Evolutionary conservation across 805 yeast genomes (phyloP), one percentile per base, ranked within the genome.

Genomic region (Wickerhamiella domercqiae): DNA sequence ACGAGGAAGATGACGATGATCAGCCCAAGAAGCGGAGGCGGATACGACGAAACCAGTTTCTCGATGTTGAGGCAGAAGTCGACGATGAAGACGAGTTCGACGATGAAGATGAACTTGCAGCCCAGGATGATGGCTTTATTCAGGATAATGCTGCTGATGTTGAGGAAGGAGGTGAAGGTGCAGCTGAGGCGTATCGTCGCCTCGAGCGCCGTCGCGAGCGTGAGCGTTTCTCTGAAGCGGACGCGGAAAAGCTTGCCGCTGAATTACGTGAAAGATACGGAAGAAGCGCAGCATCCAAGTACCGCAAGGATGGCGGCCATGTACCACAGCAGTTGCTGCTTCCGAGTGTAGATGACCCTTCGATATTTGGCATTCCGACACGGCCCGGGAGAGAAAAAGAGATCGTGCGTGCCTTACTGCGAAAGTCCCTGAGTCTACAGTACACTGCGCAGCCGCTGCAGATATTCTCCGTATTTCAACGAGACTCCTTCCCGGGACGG

Each of bases 1-100:
- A 21, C 11, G 39, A 37, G 18, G 47, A 37, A 4, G 62, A 53
- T 3, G 60, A 50, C 1, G 59, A 44, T 13, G 19, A n/a, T 7
- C 7, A 20, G 7, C 21, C 11, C 7, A 7, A 16, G 7, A 30
- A 24, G 6, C 38, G 67, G 60, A 0, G 66, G 61, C 3, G 68
- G 61, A 2, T 64, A 58, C 0, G 67, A 6, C 33, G 33, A 7
- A 87, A 87, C 58, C 86, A 79, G 66, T 90, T 84, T 59, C 68
- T 90, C 61, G 98, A 90, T 80, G 93, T 90, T 38, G 97, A 90
- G 66, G 98, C 96, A 42, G 97, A 87, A 58, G 98, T 90, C 40
- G 94, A 87, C 57, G 97, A 87, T 43, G 97, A 90, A 47, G 97
- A 90, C 39, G 97, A 87, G 47, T 73, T 75, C 21, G 87, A 83